Base-by-base conservation (phyloP, 202 grass and related monocot species). In the Cymbopogon flexuosus region DNA sequence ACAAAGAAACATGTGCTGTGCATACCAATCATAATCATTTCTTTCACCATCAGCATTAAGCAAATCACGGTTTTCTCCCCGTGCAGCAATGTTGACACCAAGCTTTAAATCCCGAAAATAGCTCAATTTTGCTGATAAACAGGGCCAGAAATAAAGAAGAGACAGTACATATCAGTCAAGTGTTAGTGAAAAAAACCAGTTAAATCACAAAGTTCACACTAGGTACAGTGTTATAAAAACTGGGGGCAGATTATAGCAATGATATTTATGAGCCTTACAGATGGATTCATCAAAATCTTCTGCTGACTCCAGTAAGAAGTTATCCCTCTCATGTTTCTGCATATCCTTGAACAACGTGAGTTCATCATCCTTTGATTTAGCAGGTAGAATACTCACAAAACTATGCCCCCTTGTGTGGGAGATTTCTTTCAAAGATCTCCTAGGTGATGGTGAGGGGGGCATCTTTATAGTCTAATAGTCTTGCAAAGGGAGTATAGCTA, bases 21-120 rank as follows among this genome's bases (percentile, higher is more conserved):
- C 80, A 79, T 80, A 94, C 92, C 92, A 94, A 66, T 94, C 86
- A 70, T 94, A 94, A 62, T 94, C 92, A 58, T 94, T 91, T 80
- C 90, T 91, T 27, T 89, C 92, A 80, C 88, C 84, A 60, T 89
- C 92, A 49, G 46, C 63, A 73, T 91, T 87, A 63, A 94, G 92
- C 7, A 94, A 79, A 85, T 91, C 88, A 68, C 19, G 74, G 37
- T 70, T 83, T 73, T 83, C 86, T 76, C 83, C 79, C 75, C 69
- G 77, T 62, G 78, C 31, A 29, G 84, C 77, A 57, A 91, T 73
- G 64, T 52, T 89, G 75, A 82, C 68, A 16, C 69, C 68, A 69
- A 88, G 63, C 43, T 87, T 94, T 70, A 80, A 68, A 84, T 94
- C 86, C 9, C 81, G 86, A 74, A 89, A 89, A 72, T 85, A 87